These are phyloP conservation scores for Ambrosia trifida DNA, from an alignment of 129 eudicot species.

Conservation along the genomic window DNA sequence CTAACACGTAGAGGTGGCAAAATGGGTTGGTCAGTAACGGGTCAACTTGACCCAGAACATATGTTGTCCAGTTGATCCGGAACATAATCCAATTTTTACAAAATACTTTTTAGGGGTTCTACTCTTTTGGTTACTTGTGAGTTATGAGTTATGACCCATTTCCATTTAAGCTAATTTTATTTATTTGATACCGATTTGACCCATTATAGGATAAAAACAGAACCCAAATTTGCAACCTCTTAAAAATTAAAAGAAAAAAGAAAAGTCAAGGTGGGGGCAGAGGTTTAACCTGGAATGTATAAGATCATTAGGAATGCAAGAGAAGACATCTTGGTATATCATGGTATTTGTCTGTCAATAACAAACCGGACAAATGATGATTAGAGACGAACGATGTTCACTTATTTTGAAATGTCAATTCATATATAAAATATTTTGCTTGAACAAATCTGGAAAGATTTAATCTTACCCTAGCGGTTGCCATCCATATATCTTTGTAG, in stretches of 20 bases:
- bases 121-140: background rate
- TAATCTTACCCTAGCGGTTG: conserved; percentile 74
- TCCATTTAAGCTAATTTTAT: background rate
- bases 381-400: background rate
- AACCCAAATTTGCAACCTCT: background rate
- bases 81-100: too few species aligned
- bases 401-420: conserved; percentile 2
- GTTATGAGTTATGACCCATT: background rate
- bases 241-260: background rate
- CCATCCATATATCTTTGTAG: conserved; percentile 99
- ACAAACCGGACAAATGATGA: conserved; percentile 2
- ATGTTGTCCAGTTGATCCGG: background rate
- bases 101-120: background rate
- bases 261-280: background rate
- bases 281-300: conserved; percentile 77
- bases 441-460: conserved; percentile 9
- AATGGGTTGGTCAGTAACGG: background rate
- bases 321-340: conserved; percentile 95
- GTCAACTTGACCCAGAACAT: background rate
- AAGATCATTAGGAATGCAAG: conserved; percentile 93
- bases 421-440: background rate
- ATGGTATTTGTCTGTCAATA: conserved; percentile 83
- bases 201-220: background rate
- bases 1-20: background rate
- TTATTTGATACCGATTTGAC: background rate